Conservation (phyloP, 148 eudicot genomes). For the Spergularia marina region DNA sequence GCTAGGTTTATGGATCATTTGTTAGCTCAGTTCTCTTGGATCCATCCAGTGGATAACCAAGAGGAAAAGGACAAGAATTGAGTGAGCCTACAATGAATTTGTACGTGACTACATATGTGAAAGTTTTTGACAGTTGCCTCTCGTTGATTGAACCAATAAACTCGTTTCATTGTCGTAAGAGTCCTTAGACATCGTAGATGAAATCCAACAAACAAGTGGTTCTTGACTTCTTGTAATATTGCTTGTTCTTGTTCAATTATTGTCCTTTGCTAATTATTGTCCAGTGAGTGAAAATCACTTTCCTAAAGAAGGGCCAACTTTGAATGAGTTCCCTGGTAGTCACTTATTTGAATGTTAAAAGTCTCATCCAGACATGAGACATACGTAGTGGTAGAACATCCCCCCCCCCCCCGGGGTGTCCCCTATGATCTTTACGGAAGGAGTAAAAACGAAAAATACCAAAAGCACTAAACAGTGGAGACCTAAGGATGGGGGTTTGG, state of each 20-base stretch:
- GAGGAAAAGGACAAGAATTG: no score
- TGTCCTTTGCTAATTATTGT: no score
- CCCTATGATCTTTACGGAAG: background rate
- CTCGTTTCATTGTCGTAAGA: background rate
- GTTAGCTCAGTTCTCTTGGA: no score
- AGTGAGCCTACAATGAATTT: background rate
- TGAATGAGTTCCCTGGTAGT: background rate
- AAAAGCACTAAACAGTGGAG: background rate
- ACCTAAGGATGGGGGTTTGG: background rate
- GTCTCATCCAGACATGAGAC: background rate
- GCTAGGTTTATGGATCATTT: no score
- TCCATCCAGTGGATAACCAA: no score
- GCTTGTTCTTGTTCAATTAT: no score
- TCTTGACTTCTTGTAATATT: no score
- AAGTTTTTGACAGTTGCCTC: background rate
- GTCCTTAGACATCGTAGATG: background rate
- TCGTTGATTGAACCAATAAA: background rate
- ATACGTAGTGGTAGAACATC: background rate
- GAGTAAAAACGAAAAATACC: background rate
- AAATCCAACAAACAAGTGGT: background rate
- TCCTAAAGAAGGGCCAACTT: no score
- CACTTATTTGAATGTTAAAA: background rate
- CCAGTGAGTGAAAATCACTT: no score
- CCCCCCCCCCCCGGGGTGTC: no score
- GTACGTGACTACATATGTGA: background rate